Conservation (phyloP, 345 rosid genomes). For the Gossypium longicalyx region DNA sequence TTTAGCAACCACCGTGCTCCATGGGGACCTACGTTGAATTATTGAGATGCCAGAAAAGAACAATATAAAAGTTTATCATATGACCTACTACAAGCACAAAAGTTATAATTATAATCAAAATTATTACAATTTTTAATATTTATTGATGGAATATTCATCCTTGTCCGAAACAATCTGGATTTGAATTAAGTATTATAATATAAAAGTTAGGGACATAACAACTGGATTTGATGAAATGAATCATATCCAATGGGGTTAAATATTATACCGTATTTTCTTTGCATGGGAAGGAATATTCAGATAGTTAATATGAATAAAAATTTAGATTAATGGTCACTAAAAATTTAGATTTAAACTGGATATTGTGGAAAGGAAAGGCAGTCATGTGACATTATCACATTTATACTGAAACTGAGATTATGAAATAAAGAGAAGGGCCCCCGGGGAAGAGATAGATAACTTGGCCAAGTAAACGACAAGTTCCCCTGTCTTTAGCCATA, state of each 20-base stretch:
- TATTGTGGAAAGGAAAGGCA: too few relatives aligned
- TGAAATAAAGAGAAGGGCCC: neutral
- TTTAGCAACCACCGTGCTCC: neutral
- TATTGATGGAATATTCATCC: too few relatives aligned
- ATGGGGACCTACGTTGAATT: constrained; percentile 11
- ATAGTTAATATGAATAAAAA: too few relatives aligned
- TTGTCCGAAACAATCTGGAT: too few relatives aligned
- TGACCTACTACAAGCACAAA: neutral
- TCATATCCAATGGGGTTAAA: too few relatives aligned
- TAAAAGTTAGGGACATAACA: neutral
- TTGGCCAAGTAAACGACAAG: neutral
- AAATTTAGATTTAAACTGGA: too few relatives aligned
- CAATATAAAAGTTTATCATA: neutral
- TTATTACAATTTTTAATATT: neutral
- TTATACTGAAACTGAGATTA: neutral
- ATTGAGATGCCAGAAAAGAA: constrained; percentile 13
- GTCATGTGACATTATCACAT: too few relatives aligned
- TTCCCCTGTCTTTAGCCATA: neutral
- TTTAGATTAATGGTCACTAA: too few relatives aligned
- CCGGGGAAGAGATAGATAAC: neutral
- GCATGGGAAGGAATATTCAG: too few relatives aligned
- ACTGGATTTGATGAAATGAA: neutral
- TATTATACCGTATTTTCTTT: too few relatives aligned
- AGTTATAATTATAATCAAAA: neutral
- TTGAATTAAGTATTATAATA: too few relatives aligned